phyloP scores from a whole-genome alignment of 495 filamentous ascomycete species.

The Xylaria bambusicola region DNA sequence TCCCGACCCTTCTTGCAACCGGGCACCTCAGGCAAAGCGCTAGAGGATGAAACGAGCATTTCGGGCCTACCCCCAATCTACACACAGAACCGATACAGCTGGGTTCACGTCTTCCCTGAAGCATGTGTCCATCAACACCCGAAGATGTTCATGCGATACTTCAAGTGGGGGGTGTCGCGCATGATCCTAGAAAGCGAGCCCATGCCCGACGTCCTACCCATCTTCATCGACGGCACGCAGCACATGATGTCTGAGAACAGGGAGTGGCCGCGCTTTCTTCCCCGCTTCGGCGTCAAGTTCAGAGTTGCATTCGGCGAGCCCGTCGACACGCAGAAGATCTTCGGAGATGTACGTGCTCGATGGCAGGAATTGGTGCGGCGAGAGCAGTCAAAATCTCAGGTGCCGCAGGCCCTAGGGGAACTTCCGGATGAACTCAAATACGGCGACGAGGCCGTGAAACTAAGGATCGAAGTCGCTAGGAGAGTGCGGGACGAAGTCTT shows the following conservation, averaged over 20 bases:
- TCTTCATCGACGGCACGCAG: conserved; percentile 89
- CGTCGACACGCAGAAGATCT: conserved; percentile 59
- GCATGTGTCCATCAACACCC: conserved; percentile 89
- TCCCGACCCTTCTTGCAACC: conserved; percentile 43
- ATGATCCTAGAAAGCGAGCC: conserved; percentile 85
- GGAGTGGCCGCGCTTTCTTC: conserved; percentile 76
- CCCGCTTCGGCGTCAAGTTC: conserved; percentile 69
- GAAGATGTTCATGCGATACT: conserved; percentile 81
- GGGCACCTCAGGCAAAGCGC: background rate
- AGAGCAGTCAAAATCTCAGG: conserved; percentile 22
- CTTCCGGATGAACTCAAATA: conserved; percentile 69
- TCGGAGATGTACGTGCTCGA: conserved; percentile 66
- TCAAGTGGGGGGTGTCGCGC: conserved; percentile 93
- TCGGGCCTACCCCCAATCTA: conserved; percentile 57
- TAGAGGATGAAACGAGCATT: conserved; percentile 34
- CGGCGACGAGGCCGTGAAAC: conserved; percentile 68
- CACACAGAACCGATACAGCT: conserved; percentile 59
- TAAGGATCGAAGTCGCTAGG: conserved; percentile 80
- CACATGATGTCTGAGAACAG: conserved; percentile 81
- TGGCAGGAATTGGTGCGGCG: conserved; percentile 64
- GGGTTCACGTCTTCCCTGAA: conserved; percentile 97
- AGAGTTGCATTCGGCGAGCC: conserved; percentile 73
- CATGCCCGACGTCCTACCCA: conserved; percentile 82
- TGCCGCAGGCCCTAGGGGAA: conserved; percentile 50
- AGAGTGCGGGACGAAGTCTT: conserved; percentile 77